phyloP scores from a whole-genome alignment of 306 rosid species.

The Pterocarpus santalinus region DNA sequence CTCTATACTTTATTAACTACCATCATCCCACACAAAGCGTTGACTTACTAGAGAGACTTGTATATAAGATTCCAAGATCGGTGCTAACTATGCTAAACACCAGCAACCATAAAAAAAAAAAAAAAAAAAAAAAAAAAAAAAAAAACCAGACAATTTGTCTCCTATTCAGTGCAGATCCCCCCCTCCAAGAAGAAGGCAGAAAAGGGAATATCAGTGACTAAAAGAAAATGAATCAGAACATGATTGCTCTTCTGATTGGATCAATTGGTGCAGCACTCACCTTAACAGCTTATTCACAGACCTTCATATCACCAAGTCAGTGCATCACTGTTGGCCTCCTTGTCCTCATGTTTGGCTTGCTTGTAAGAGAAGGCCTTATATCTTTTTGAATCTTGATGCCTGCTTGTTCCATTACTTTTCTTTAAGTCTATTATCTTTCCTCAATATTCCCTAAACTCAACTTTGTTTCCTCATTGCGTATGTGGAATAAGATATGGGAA shows the following conservation, averaged over 20 bases:
- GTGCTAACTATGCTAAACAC: background rate
- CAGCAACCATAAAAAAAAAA: slow-evolving; percentile 11
- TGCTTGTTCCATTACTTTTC: background rate
- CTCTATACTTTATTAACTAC: slow-evolving; percentile 2
- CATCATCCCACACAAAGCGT: slow-evolving; percentile 20
- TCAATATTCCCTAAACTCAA: no score
- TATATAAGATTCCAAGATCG: slow-evolving; percentile 3
- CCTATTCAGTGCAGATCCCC: slow-evolving; percentile 4
- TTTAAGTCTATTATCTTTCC: background rate
- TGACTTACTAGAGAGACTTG: slow-evolving; percentile 43
- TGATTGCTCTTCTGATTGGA: slow-evolving; percentile 68
- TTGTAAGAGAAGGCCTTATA: slow-evolving; percentile 80
- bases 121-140: background rate
- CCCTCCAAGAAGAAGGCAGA: background rate
- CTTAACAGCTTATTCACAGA: slow-evolving; percentile 74
- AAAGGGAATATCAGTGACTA: background rate
- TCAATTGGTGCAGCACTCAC: slow-evolving; percentile 75
- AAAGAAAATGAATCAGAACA: slow-evolving; percentile 65
- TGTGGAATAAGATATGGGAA: background rate
- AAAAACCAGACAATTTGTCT: background rate
- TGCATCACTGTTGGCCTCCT: slow-evolving; percentile 74
- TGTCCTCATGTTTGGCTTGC: slow-evolving; percentile 74
- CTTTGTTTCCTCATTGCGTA: no score
- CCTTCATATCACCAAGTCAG: slow-evolving; percentile 63
- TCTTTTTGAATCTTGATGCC: slow-evolving; percentile 53